Evolutionary conservation across 2,329 filamentous ascomycete species (phyloP).

Genomic region (Eutypa lata): DNA sequence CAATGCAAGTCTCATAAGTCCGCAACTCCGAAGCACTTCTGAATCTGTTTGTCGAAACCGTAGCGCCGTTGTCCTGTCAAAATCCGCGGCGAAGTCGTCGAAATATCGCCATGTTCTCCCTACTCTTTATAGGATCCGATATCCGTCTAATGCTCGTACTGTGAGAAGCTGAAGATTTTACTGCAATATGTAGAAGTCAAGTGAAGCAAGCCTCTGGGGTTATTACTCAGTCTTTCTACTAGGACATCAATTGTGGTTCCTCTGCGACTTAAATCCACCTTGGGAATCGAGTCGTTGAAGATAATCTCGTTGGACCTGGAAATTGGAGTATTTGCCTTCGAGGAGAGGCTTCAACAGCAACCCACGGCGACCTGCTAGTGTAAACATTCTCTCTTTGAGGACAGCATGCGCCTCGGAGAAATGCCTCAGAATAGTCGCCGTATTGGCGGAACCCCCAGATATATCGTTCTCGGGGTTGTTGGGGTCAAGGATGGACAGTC

Average conservation of each 20-base stretch:
- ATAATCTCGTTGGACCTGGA: constrained; percentile 65
- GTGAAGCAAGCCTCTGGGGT: too few relatives aligned
- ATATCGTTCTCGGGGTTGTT: constrained; percentile 86
- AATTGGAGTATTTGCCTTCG: constrained; percentile 75
- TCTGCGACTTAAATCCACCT: neutral
- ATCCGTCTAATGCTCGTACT: too few relatives aligned
- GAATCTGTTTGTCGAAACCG: neutral
- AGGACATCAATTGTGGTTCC: constrained; percentile 1
- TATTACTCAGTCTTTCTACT: neutral
- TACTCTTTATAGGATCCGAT: too few relatives aligned
- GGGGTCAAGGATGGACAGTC: constrained; percentile 87
- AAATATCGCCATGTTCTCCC: too few relatives aligned
- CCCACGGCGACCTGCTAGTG: constrained; percentile 36
- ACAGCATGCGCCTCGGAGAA: constrained; percentile 64
- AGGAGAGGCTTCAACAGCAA: constrained; percentile 67
- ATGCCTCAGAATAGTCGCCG: constrained; percentile 60
- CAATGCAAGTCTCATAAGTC: neutral
- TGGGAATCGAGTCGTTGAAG: constrained; percentile 51
- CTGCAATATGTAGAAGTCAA: too few relatives aligned
- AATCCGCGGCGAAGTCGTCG: too few relatives aligned
- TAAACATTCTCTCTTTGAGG: constrained; percentile 56
- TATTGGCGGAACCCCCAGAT: constrained; percentile 76
- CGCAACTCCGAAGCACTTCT: neutral
- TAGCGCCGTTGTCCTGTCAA: neutral
- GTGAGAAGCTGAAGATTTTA: too few relatives aligned